Percentiles rank a stretch among this genome's conserved stretches.
These are phyloP conservation scores for Exophiala viscosa DNA, from an alignment of 2,329 filamentous ascomycete species.

Conservation along the genomic window DNA sequence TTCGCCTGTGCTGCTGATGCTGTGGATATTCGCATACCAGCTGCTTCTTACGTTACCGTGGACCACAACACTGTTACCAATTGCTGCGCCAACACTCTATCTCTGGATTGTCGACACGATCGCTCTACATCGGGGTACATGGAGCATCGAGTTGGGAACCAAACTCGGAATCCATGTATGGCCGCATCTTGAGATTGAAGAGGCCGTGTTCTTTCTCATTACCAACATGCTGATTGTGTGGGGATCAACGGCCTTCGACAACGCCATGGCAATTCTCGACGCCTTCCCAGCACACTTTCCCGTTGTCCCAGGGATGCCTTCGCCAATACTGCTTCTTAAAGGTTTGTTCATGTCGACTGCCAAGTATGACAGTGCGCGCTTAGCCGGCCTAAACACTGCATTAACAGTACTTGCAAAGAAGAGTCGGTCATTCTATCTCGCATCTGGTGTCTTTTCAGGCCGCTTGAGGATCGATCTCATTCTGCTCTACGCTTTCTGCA, in stretches of 20 bases:
- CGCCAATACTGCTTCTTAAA: slow-evolving; percentile 49
- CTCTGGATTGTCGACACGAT: slow-evolving; percentile 70
- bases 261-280: slow-evolving; percentile 62
- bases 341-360: slow-evolving; percentile 50
- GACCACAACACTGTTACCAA: slow-evolving; percentile 57
- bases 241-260: slow-evolving; percentile 65
- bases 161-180: slow-evolving; percentile 63
- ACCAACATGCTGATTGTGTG: slow-evolving; percentile 69
- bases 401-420: slow-evolving; percentile 58
- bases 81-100: slow-evolving; percentile 63
- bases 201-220: slow-evolving; percentile 68
- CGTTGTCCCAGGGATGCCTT: slow-evolving; percentile 47
- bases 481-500: slow-evolving; percentile 69
- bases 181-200: slow-evolving; percentile 66
- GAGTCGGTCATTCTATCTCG: slow-evolving; percentile 70
- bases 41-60: slow-evolving; percentile 60
- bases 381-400: slow-evolving; percentile 58
- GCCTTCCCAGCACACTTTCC: slow-evolving; percentile 60
- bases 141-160: slow-evolving; percentile 65
- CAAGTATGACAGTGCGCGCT: slow-evolving; percentile 56
- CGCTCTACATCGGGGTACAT: slow-evolving; percentile 64
- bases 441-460: slow-evolving; percentile 65
- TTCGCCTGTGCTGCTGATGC: slow-evolving; percentile 60
- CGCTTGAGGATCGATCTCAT: slow-evolving; percentile 65
- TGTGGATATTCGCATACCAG: slow-evolving; percentile 62